A percentile compares a stretch with the other conserved stretches of the same genome.
Evolutionary conservation across 2,329 filamentous ascomycete genomes (phyloP).

Genomic region (Verticillium tricorpus): DNA sequence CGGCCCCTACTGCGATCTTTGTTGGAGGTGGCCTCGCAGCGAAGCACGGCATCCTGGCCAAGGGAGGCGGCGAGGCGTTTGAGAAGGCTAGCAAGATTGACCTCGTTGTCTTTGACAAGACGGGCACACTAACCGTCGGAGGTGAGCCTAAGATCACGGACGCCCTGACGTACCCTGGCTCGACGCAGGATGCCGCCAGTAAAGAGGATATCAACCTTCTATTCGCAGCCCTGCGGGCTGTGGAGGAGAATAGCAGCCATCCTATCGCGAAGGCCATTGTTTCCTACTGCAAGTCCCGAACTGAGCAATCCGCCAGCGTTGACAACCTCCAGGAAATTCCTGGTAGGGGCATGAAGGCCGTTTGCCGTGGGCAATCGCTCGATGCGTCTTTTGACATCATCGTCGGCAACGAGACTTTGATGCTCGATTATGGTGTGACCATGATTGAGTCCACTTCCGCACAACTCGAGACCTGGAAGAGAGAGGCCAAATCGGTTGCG

Average conservation of each 20-base stretch:
- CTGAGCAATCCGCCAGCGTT: slow-evolving; percentile 26
- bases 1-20: slow-evolving; percentile 82
- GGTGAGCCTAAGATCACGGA: slow-evolving; percentile 68
- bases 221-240: slow-evolving; percentile 49
- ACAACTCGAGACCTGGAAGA: slow-evolving; percentile 53
- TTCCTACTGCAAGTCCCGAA: slow-evolving; percentile 47
- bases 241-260: slow-evolving; percentile 71
- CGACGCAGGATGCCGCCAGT: slow-evolving; percentile 14
- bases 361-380: slow-evolving; percentile 26
- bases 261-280: slow-evolving; percentile 69
- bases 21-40: slow-evolving; percentile 78
- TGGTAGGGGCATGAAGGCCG: slow-evolving; percentile 65
- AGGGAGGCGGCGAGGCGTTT: slow-evolving; percentile 81
- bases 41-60: slow-evolving; percentile 74
- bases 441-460: slow-evolving; percentile 29
- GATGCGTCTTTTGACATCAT: slow-evolving; percentile 45
- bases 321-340: slow-evolving; percentile 59
- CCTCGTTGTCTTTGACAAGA: slow-evolving; percentile 85
- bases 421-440: slow-evolving; percentile 43
- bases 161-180: slow-evolving; percentile 33
- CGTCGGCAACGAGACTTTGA: slow-evolving; percentile 70
- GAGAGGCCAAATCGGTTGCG: slow-evolving; percentile 59
- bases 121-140: slow-evolving; percentile 72
- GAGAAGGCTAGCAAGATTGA: slow-evolving; percentile 76
- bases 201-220: slow-evolving; percentile 21